Percentiles rank a stretch among this genome's conserved stretches.
Conservation (phyloP, 805 yeast species). For the Yarrowia bubula region DNA sequence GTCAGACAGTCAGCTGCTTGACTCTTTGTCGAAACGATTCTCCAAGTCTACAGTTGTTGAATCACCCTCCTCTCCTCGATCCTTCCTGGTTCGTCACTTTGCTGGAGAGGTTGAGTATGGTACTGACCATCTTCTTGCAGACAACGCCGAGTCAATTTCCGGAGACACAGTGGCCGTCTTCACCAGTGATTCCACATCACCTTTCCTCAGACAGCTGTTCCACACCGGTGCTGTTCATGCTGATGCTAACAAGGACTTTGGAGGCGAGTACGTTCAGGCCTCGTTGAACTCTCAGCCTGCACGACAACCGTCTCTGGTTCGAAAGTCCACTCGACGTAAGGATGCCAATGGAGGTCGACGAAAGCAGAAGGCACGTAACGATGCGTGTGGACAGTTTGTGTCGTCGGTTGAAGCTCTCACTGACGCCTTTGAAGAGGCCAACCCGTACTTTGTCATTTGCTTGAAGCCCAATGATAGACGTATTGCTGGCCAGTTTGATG, state of each 20-base stretch:
- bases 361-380: conserved; percentile 27
- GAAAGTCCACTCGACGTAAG: conserved; percentile 31
- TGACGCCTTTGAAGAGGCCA: conserved; percentile 42
- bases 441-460: conserved; percentile 45
- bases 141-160: conserved; percentile 51
- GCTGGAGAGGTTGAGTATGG: conserved; percentile 59
- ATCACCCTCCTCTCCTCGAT: conserved; percentile 40
- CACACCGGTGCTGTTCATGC: conserved; percentile 42
- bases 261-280: conserved; percentile 40
- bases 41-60: conserved; percentile 36
- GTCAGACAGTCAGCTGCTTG: conserved; percentile 38
- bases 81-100: conserved; percentile 55
- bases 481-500: conserved; percentile 42
- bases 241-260: conserved; percentile 29
- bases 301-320: conserved; percentile 42
- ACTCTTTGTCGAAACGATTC: conserved; percentile 38
- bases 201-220: conserved; percentile 40
- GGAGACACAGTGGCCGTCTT: conserved; percentile 44
- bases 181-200: conserved; percentile 42
- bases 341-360: conserved; percentile 5
- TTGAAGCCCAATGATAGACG: conserved; percentile 45
- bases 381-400: conserved; percentile 40
- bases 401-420: conserved; percentile 40
- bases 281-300: conserved; percentile 44
- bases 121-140: conserved; percentile 50